Evolutionary conservation across 306 rosid genomes (phyloP).

Genomic region (Urtica urens): DNA sequence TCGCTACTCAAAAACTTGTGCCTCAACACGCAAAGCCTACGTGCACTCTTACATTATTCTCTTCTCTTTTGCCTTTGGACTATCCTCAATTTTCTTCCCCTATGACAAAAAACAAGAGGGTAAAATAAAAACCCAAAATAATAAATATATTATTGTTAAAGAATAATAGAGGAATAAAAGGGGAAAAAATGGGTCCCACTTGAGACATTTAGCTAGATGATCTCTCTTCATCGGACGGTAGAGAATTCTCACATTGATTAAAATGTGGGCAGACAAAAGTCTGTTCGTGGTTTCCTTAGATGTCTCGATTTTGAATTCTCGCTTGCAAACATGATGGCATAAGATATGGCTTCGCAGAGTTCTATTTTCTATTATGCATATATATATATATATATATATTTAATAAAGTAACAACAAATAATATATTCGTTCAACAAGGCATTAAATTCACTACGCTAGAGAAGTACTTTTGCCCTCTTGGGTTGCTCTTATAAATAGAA

Average conservation of each 20-base stretch:
- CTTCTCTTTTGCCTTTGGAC: slow-evolving; percentile 20
- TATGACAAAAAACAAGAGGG: neutral
- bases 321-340: slow-evolving; percentile 19
- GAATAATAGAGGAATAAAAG: too few species aligned
- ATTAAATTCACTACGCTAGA: slow-evolving; percentile 23
- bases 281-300: slow-evolving; percentile 26
- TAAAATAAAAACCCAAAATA: neutral
- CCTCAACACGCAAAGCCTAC: slow-evolving; percentile 72
- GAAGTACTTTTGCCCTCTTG: slow-evolving; percentile 3
- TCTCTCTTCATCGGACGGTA: too few species aligned
- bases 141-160: neutral
- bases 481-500: slow-evolving; percentile 34
- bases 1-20: slow-evolving; percentile 43
- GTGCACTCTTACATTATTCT: slow-evolving; percentile 56
- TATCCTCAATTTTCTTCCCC: slow-evolving; percentile 17
- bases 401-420: neutral
- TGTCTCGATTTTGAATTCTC: slow-evolving; percentile 31
- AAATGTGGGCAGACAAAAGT: slow-evolving; percentile 40
- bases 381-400: neutral
- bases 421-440: neutral
- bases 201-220: too few species aligned
- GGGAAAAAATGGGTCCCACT: neutral
- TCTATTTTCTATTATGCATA: neutral
- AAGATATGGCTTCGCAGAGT: slow-evolving; percentile 21
- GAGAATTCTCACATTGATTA: slow-evolving; percentile 29